Conservation (phyloP, 306 rosid genomes). For the Castanopsis chinensis region DNA sequence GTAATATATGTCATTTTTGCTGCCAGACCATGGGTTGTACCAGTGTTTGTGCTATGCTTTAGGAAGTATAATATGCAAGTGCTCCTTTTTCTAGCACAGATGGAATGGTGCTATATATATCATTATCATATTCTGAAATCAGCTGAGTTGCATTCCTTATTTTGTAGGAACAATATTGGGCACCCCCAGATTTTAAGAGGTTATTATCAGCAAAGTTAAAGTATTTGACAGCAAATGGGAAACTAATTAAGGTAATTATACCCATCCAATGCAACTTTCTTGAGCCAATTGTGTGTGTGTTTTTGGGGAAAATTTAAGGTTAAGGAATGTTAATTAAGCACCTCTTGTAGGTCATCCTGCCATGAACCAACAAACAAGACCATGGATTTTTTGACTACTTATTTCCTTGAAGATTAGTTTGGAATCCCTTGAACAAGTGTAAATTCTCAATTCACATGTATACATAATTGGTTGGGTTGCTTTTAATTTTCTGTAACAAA, state of each 20-base stretch:
- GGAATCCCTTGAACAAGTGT: too few relatives aligned
- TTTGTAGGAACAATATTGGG: slow-evolving; percentile 81
- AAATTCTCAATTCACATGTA: too few relatives aligned
- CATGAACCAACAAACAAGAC: background rate
- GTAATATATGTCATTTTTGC: background rate
- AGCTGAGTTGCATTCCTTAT: slow-evolving; percentile 27
- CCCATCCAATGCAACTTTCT: background rate
- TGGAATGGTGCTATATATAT: slow-evolving; percentile 3
- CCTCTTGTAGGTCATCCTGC: background rate
- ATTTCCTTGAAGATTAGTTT: too few relatives aligned
- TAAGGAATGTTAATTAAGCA: background rate
- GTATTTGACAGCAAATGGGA: slow-evolving; percentile 67
- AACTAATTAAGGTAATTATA: slow-evolving; percentile 72
- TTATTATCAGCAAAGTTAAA: slow-evolving; percentile 73
- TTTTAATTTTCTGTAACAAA: too few relatives aligned
- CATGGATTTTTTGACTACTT: too few relatives aligned
- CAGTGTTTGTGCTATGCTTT: too few relatives aligned
- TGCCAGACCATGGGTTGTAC: background rate
- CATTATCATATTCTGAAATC: slow-evolving; percentile 1
- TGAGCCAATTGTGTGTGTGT: background rate
- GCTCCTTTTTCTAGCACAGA: background rate
- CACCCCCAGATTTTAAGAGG: slow-evolving; percentile 83
- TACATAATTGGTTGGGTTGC: too few relatives aligned
- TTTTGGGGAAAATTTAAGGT: background rate
- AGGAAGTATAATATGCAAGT: background rate